Evolutionary conservation across 2,329 filamentous ascomycete species (phyloP).

Genomic region (Aspergillus calidoustus): DNA sequence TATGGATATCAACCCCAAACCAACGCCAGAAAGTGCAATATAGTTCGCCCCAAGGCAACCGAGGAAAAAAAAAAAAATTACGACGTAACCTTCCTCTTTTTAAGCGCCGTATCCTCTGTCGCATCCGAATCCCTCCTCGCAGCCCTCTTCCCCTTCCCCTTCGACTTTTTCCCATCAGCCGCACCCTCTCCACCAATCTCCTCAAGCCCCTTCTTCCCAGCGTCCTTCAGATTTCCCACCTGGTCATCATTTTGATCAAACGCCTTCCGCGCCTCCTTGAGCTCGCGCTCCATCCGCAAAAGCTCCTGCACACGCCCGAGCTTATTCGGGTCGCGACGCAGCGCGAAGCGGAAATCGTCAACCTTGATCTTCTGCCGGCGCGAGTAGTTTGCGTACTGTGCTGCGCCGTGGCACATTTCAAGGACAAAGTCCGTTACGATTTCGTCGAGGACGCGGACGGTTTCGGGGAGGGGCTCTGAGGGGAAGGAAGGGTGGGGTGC

Average conservation of each 20-base stretch:
- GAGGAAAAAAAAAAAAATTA: background rate
- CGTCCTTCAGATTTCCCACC: constrained; percentile 43
- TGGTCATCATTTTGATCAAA: constrained; percentile 52
- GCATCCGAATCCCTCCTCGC: constrained; percentile 39
- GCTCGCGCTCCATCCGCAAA: constrained; percentile 82
- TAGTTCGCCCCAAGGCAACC: background rate
- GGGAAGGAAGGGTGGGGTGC: constrained; percentile 66
- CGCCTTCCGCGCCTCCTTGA: constrained; percentile 78
- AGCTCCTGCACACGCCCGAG: constrained; percentile 89
- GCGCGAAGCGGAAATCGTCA: constrained; percentile 94
- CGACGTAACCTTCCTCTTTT: constrained; percentile 38
- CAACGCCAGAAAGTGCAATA: constrained; percentile 15
- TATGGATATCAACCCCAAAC: constrained; percentile 7
- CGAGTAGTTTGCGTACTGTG: constrained; percentile 80
- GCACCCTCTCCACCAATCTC: constrained; percentile 33
- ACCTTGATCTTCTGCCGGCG: constrained; percentile 97
- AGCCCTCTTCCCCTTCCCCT: constrained; percentile 43
- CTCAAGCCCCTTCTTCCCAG: constrained; percentile 40
- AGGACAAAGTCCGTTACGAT: constrained; percentile 97
- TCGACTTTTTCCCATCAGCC: constrained; percentile 38
- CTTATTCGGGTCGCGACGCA: constrained; percentile 82
- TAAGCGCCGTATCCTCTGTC: constrained; percentile 39
- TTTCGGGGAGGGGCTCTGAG: constrained; percentile 76
- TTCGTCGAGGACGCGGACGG: constrained; percentile 86
- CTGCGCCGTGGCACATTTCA: constrained; percentile 88